A percentile compares a stretch with the other conserved stretches of the same genome.
phyloP scores from a whole-genome alignment of 495 filamentous ascomycete genomes.

The Lasiosphaeris hirsuta region DNA sequence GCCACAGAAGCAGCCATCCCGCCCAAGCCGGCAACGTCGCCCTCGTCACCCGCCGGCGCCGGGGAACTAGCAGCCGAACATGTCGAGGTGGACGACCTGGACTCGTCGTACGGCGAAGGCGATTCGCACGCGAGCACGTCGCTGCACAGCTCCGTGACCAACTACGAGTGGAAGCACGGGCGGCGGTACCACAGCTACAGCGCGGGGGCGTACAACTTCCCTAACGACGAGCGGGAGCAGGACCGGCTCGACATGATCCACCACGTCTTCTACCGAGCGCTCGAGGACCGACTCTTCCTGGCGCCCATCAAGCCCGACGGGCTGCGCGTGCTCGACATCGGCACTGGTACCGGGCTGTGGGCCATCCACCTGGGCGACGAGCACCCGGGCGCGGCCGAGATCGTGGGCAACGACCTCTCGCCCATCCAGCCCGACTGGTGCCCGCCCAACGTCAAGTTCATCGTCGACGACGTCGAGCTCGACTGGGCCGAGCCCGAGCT shows the following conservation, averaged over 20 bases:
- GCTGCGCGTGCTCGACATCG: constrained; percentile 23
- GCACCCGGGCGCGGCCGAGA: constrained; percentile 17
- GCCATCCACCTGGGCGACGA: constrained; percentile 27
- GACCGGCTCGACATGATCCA: constrained; percentile 67
- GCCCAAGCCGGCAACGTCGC: too few species aligned
- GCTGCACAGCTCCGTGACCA: constrained; percentile 42
- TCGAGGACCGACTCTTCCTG: constrained; percentile 38
- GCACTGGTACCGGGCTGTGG: constrained; percentile 27
- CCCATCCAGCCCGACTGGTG: constrained; percentile 53
- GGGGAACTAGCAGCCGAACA: background rate
- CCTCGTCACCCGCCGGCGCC: too few species aligned
- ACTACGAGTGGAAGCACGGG: constrained; percentile 48
- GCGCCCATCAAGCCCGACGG: constrained; percentile 26
- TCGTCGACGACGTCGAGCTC: constrained; percentile 54
- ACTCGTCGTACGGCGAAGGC: constrained; percentile 15
- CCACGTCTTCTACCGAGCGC: constrained; percentile 43
- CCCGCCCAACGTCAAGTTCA: constrained; percentile 52
- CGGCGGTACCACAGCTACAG: constrained; percentile 50
- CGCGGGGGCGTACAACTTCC: constrained; percentile 51
- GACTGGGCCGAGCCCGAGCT: constrained; percentile 48
- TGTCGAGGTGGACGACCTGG: constrained; percentile 27
- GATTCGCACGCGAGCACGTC: constrained; percentile 31
- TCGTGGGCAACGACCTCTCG: constrained; percentile 51
- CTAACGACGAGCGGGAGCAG: constrained; percentile 59
- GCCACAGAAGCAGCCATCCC: too few species aligned